Percentiles rank a stretch among this genome's conserved stretches.
These are phyloP conservation scores for Lolium perenne DNA, from an alignment of 176 grass and related monocot genomes.

Conservation along the genomic window DNA sequence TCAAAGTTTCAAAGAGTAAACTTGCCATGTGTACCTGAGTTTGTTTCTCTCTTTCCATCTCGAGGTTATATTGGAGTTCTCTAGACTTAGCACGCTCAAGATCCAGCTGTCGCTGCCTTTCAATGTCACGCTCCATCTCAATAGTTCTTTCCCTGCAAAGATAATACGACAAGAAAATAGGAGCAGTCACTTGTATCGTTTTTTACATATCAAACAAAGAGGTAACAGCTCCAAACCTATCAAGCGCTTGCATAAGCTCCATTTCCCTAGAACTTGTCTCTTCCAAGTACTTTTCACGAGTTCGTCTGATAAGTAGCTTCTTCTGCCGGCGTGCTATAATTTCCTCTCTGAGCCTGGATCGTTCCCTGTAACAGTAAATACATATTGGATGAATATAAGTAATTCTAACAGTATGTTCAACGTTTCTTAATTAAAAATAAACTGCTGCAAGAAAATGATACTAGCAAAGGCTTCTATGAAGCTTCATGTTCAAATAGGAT, in stretches of 20 bases:
- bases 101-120: constrained; percentile 80
- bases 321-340: constrained; percentile 83
- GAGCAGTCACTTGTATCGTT: constrained; percentile 19
- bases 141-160: constrained; percentile 66
- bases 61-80: constrained; percentile 86
- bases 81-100: constrained; percentile 84
- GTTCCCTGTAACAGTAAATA: constrained; percentile 66
- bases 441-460: constrained; percentile 18
- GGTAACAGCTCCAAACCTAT: constrained; percentile 61
- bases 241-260: constrained; percentile 93
- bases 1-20: background rate
- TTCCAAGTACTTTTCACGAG: constrained; percentile 82
- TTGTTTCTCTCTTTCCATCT: constrained; percentile 91
- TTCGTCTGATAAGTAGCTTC: constrained; percentile 80
- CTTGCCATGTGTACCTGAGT: constrained; percentile 62
- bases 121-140: constrained; percentile 81
- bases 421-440: constrained; percentile 17
- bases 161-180: constrained; percentile 28
- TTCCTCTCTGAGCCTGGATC: constrained; percentile 83
- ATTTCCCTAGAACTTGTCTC: constrained; percentile 75
- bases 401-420: background rate
- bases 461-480: background rate
- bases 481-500: background rate
- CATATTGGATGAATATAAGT: constrained; percentile 7
- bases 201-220: constrained; percentile 5